phyloP scores from a whole-genome alignment of 2,329 filamentous ascomycete genomes.

The Aspergillus uvarum region DNA sequence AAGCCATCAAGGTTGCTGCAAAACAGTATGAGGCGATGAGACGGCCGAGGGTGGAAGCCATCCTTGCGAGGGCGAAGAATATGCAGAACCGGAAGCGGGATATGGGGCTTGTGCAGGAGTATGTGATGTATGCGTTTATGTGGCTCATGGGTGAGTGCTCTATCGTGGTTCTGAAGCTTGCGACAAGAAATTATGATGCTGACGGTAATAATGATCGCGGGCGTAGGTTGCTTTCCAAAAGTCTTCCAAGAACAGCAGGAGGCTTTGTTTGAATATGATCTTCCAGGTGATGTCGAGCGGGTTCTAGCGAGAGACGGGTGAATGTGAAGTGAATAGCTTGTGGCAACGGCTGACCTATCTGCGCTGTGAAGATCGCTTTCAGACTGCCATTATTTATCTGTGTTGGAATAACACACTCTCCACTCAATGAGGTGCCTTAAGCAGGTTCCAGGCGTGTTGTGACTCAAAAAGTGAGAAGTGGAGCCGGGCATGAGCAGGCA shows the following conservation, averaged over 20 bases:
- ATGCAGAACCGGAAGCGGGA: conserved; percentile 38
- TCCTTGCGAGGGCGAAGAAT: conserved; percentile 33
- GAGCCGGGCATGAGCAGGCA: background rate
- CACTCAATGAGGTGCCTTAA: too few relatives aligned
- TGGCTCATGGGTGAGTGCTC: conserved; percentile 35
- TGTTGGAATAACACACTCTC: too few relatives aligned
- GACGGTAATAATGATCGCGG: background rate
- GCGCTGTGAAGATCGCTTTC: too few relatives aligned
- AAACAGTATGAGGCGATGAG: conserved; percentile 36
- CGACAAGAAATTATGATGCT: too few relatives aligned
- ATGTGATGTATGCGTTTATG: conserved; percentile 39
- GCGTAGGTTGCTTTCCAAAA: conserved; percentile 25
- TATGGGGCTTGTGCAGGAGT: conserved; percentile 37
- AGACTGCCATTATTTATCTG: too few relatives aligned
- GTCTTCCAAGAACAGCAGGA: conserved; percentile 17
- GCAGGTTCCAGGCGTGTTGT: too few relatives aligned
- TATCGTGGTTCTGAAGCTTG: background rate
- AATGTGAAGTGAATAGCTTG: background rate
- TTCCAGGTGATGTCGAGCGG: conserved; percentile 24
- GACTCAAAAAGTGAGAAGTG: too few relatives aligned
- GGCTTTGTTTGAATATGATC: conserved; percentile 27
- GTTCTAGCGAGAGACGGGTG: background rate
- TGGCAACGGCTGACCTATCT: too few relatives aligned
- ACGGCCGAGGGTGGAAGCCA: conserved; percentile 34
- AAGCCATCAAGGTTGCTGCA: conserved; percentile 28